Conservation (phyloP, 2,329 filamentous ascomycete genomes). For the Coleophoma cylindrospora region DNA sequence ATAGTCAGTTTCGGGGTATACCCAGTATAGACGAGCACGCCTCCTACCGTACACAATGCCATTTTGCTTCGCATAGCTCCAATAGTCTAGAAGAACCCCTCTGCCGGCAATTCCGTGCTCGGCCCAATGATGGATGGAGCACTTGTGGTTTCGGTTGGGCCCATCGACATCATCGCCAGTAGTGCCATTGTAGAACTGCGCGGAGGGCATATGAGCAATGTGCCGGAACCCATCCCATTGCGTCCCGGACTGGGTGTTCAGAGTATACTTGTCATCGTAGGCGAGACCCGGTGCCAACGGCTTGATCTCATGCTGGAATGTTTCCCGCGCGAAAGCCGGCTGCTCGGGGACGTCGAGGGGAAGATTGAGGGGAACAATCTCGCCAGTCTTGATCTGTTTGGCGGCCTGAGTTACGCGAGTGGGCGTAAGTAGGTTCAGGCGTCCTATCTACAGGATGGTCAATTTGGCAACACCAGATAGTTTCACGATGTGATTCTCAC, state of each 20-base stretch:
- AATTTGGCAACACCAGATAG: neutral
- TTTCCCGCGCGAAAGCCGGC: conserved; percentile 29
- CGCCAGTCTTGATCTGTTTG: conserved; percentile 35
- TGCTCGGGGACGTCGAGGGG: conserved; percentile 13
- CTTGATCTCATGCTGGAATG: conserved; percentile 27
- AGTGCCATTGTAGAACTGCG: conserved; percentile 23
- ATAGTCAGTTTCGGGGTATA: too few relatives aligned
- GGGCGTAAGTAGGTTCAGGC: conserved; percentile 40
- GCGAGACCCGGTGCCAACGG: conserved; percentile 25
- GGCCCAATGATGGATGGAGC: conserved; percentile 25
- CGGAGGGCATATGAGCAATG: conserved; percentile 16
- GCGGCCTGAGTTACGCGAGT: conserved; percentile 34
- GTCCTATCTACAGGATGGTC: conserved; percentile 29
- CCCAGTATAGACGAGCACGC: too few relatives aligned
- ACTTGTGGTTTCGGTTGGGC: conserved; percentile 17
- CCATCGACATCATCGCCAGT: conserved; percentile 21
- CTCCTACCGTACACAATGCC: conserved; percentile 27
- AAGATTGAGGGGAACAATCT: conserved; percentile 28
- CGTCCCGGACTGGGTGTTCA: conserved; percentile 53
- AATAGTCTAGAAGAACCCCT: conserved; percentile 48
- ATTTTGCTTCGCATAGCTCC: conserved; percentile 34
- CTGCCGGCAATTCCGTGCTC: conserved; percentile 47
- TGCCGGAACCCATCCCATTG: conserved; percentile 55
- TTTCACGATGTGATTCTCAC: conserved; percentile 6
- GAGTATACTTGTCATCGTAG: conserved; percentile 56